Conservation (phyloP, 2,329 filamentous ascomycete species). For the Aspergillus fischeri region DNA sequence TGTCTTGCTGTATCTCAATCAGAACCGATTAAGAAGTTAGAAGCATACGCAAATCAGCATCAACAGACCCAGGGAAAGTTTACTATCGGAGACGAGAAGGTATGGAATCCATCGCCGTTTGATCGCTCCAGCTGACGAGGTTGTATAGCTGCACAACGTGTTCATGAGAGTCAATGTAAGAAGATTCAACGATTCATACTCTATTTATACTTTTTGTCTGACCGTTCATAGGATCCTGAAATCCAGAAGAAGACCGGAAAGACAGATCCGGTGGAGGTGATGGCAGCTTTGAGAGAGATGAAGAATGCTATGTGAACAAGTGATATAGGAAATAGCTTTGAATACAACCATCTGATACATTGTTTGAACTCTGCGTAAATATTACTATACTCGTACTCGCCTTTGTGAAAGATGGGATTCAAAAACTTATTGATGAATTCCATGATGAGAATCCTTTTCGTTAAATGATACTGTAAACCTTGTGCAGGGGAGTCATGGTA, state of each 20-base stretch:
- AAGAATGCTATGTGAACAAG: slow-evolving; percentile 56
- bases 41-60: slow-evolving; percentile 72
- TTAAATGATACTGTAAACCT: too few relatives aligned
- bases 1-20: slow-evolving; percentile 69
- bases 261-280: slow-evolving; percentile 75
- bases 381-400: too few relatives aligned
- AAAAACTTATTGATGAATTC: too few relatives aligned
- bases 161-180: slow-evolving; percentile 85
- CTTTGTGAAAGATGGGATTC: too few relatives aligned
- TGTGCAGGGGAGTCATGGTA: too few relatives aligned
- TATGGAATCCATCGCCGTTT: slow-evolving; percentile 32
- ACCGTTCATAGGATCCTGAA: slow-evolving; percentile 60
- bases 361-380: too few relatives aligned
- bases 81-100: slow-evolving; percentile 96
- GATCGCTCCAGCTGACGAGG: neutral
- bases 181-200: slow-evolving; percentile 3
- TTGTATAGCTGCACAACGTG: slow-evolving; percentile 74
- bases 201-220: neutral
- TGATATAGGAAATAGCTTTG: neutral
- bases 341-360: neutral
- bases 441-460: too few relatives aligned
- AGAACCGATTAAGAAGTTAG: slow-evolving; percentile 70
- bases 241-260: slow-evolving; percentile 82
- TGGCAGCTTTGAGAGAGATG: slow-evolving; percentile 81
- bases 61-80: slow-evolving; percentile 90